Percentiles rank a stretch among this genome's conserved stretches.
These are phyloP conservation scores for Fonsecaea pugnacius DNA, from an alignment of 2,329 filamentous ascomycete species.

Conservation along the genomic window DNA sequence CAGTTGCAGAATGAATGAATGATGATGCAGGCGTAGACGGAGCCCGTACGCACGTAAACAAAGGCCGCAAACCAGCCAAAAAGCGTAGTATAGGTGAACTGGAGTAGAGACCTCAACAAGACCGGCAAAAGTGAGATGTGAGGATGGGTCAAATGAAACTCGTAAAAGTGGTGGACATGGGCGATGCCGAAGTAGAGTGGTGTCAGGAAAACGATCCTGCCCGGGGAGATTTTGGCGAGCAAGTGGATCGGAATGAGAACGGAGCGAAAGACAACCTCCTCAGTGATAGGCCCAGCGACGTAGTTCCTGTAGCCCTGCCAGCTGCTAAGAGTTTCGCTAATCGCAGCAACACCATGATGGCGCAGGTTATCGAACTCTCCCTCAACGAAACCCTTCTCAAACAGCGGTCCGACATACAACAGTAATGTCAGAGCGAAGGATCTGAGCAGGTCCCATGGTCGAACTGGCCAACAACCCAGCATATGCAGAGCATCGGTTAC, in stretches of 20 bases:
- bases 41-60: slow-evolving; percentile 82
- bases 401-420: slow-evolving; percentile 83
- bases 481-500: slow-evolving; percentile 64
- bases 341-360: slow-evolving; percentile 51
- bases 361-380: slow-evolving; percentile 61
- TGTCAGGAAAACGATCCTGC: slow-evolving; percentile 73
- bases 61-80: slow-evolving; percentile 96
- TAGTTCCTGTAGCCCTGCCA: slow-evolving; percentile 87
- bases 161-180: slow-evolving; percentile 94
- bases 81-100: slow-evolving; percentile 86
- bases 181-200: slow-evolving; percentile 91
- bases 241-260: slow-evolving; percentile 82
- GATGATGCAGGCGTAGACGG: slow-evolving; percentile 72
- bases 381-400: slow-evolving; percentile 75
- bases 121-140: slow-evolving; percentile 66
- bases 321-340: slow-evolving; percentile 67
- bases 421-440: slow-evolving; percentile 73
- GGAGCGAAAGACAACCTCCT: slow-evolving; percentile 92
- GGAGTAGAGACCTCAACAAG: slow-evolving; percentile 74
- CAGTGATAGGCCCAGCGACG: slow-evolving; percentile 83
- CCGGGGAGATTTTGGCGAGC: slow-evolving; percentile 63
- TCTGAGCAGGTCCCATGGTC: slow-evolving; percentile 65
- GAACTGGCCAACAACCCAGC: slow-evolving; percentile 81
- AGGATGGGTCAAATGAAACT: slow-evolving; percentile 82
- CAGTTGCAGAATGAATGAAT: slow-evolving; percentile 91